Evolutionary conservation across 495 filamentous ascomycete genomes (phyloP).

Genomic region (Diplogelasinospora grovesii): DNA sequence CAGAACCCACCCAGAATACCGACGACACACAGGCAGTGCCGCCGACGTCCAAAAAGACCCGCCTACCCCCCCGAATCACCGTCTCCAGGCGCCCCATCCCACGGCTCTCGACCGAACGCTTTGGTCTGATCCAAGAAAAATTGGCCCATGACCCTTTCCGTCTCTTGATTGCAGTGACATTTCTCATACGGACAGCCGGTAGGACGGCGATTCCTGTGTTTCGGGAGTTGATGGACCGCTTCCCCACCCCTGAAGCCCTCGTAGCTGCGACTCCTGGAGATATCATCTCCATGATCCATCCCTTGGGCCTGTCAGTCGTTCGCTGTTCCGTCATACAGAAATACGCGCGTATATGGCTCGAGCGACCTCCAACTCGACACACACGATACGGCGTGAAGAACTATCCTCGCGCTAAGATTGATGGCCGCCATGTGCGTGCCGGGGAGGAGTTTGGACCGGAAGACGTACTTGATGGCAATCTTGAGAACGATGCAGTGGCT

Average conservation of each 20-base stretch:
- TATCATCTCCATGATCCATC: constrained; percentile 55
- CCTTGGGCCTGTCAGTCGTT: constrained; percentile 64
- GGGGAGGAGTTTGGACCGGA: constrained; percentile 37
- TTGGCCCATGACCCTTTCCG: constrained; percentile 64
- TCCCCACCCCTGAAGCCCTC: constrained; percentile 61
- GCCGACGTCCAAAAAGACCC: constrained; percentile 13
- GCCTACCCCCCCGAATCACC: constrained; percentile 38
- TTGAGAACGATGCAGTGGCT: constrained; percentile 5
- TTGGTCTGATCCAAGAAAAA: constrained; percentile 81
- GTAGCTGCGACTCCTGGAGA: constrained; percentile 51
- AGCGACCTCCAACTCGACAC: constrained; percentile 51
- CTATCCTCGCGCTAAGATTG: constrained; percentile 55
- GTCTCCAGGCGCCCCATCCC: constrained; percentile 67
- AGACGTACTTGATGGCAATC: constrained; percentile 4
- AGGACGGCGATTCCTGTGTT: constrained; percentile 72
- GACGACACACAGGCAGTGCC: no score
- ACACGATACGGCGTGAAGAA: constrained; percentile 59
- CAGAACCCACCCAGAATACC: constrained; percentile 10
- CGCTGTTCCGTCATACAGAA: constrained; percentile 47
- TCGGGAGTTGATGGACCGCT: constrained; percentile 56
- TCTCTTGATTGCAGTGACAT: constrained; percentile 68
- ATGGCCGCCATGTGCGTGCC: constrained; percentile 48
- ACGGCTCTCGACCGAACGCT: constrained; percentile 50
- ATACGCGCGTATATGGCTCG: constrained; percentile 66
- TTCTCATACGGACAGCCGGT: constrained; percentile 76